A percentile compares a stretch with the other conserved stretches of the same genome.
Conservation (phyloP, 2,329 filamentous ascomycete species). For the Arthrobotrys conoides region DNA sequence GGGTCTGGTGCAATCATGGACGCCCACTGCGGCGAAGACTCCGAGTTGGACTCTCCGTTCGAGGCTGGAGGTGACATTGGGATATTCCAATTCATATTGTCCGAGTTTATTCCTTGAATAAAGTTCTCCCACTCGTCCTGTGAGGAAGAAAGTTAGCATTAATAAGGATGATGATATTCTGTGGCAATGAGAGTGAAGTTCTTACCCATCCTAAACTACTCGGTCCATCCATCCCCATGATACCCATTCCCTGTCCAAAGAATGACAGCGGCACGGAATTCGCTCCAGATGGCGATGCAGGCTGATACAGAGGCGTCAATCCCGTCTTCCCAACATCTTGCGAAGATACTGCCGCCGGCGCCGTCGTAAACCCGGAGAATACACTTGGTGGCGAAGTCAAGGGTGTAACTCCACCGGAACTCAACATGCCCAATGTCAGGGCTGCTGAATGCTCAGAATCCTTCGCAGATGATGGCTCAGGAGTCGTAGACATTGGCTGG, state of each 20-base stretch:
- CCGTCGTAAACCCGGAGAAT: slow-evolving; percentile 52
- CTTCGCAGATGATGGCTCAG: slow-evolving; percentile 56
- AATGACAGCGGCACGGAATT: slow-evolving; percentile 46
- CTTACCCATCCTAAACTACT: slow-evolving; percentile 62
- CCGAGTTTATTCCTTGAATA: slow-evolving; percentile 63
- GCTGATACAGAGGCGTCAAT: slow-evolving; percentile 56
- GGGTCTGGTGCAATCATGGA: slow-evolving; percentile 53
- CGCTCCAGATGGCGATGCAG: slow-evolving; percentile 41
- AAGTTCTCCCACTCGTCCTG: slow-evolving; percentile 64
- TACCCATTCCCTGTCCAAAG: slow-evolving; percentile 57
- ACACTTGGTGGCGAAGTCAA: slow-evolving; percentile 19
- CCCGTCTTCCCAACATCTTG: slow-evolving; percentile 57
- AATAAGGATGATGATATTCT: background rate
- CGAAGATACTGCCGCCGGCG: slow-evolving; percentile 55
- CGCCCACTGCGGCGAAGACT: slow-evolving; percentile 56
- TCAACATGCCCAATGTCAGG: slow-evolving; percentile 62
- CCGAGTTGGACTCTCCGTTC: slow-evolving; percentile 32
- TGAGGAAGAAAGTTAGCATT: slow-evolving; percentile 9
- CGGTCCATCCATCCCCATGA: slow-evolving; percentile 61
- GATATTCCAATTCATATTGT: slow-evolving; percentile 59
- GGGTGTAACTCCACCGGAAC: slow-evolving; percentile 47
- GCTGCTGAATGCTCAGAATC: slow-evolving; percentile 62
- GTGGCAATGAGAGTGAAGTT: background rate
- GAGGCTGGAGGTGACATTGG: slow-evolving; percentile 47
- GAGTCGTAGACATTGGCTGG: slow-evolving; percentile 55